Evolutionary conservation across 225 moss, liverwort and hornwort genomes (phyloP), one percentile per base, ranked within the genome.

Genomic region (Sphagnum contortum): DNA sequence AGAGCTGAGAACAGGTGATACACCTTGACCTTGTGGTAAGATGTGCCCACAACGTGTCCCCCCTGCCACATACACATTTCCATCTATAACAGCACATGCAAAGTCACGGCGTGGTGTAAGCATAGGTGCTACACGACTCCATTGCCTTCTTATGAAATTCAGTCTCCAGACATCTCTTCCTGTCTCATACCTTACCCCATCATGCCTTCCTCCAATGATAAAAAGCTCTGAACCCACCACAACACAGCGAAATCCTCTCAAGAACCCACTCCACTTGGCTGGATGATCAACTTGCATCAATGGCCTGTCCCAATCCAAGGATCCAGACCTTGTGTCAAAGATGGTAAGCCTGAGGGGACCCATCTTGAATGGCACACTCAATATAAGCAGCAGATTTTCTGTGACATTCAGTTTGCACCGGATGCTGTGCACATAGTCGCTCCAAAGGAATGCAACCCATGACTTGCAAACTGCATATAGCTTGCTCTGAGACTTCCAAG

Each of bases 181-280:
- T 47, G 70, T 74, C 58, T 60, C 70, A 64, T 64, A 69, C 3
- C 62, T 68, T 48, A 72, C 59, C 45, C 77, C 66, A 55, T 70
- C 62, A 50, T 74, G 70, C 12, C 70, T 63, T 9, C 78, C 78
- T 68, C 78, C 78, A 12, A 78, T 64, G 10, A 78, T 63, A 52
- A 69, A 70, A 8, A 78, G 56, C 52, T 78, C 58, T 1, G 67
- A 63, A 3, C 78, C 78, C 2, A 78, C 48, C 9, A 78, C 78
- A 8, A 64, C 78, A 51, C 78, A 73, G 49, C 78, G 69, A 58
- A 74, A 70, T 5, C 78, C 73, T 59, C 78, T 70, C 57, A 73
- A 54, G 14, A 73, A 74, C 0, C 74, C 73, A 70, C 78, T 74
- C 78, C 74, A 73, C 50, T 44, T 59, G 29, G 70, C 73, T 0